phyloP scores from a whole-genome alignment of 2,329 filamentous ascomycete genomes.

The Aureobasidium namibiae region DNA sequence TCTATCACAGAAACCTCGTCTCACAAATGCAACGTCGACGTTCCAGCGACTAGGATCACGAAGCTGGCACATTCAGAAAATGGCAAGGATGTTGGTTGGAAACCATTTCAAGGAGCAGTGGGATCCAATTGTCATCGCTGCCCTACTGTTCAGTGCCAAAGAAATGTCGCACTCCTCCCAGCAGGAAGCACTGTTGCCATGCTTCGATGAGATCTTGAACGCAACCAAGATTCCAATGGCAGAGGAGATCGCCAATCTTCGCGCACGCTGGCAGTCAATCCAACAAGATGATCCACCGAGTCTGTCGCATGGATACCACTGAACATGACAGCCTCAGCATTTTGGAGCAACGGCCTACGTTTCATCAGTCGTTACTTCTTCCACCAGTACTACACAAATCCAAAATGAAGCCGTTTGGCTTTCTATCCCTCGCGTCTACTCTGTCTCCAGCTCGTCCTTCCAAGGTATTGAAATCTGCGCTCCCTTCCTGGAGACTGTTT shows the following conservation, averaged over 20 bases:
- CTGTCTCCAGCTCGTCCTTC: background rate
- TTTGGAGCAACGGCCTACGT: background rate
- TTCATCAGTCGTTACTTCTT: background rate
- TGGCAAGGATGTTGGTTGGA: background rate
- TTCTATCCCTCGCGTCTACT: background rate
- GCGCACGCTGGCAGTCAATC: background rate
- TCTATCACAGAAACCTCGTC: background rate
- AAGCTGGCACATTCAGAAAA: background rate
- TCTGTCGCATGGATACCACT: background rate
- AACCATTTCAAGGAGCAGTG: constrained; percentile 6
- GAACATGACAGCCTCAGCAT: background rate
- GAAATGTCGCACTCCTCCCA: constrained; percentile 1
- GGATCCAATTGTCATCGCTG: background rate
- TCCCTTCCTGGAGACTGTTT: background rate
- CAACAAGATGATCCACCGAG: background rate
- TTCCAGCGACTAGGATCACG: background rate
- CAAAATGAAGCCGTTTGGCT: background rate
- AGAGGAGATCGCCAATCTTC: background rate
- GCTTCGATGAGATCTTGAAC: background rate
- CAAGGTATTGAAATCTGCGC: constrained; percentile 2
- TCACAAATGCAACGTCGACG: background rate
- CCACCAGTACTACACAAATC: background rate
- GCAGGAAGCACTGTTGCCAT: constrained; percentile 2
- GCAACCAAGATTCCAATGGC: background rate
- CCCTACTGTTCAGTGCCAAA: background rate